Evolutionary conservation across 495 filamentous ascomycete species (phyloP).

Genomic region (Trichocladium uniseriatum): DNA sequence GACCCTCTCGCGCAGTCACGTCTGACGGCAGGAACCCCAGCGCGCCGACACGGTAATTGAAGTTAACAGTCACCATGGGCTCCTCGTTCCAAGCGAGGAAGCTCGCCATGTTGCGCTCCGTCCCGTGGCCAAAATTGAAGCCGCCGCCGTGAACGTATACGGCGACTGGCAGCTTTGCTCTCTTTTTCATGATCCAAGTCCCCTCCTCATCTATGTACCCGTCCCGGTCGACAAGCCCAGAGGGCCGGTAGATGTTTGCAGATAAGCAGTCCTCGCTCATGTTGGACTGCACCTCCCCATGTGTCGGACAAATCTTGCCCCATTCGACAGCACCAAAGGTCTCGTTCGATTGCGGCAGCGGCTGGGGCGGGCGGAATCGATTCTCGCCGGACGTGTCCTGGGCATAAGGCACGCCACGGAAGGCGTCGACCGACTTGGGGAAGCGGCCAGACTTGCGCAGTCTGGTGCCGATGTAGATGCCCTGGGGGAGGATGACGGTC

Average conservation of each 20-base stretch:
- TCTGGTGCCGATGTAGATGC: slow-evolving; percentile 43
- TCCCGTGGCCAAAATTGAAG: slow-evolving; percentile 40
- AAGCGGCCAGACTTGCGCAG: slow-evolving; percentile 28
- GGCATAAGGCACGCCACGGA: slow-evolving; percentile 54
- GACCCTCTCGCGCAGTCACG: slow-evolving; percentile 43
- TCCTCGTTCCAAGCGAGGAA: slow-evolving; percentile 46
- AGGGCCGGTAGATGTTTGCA: slow-evolving; percentile 40
- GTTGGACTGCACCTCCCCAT: slow-evolving; percentile 15
- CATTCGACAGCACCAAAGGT: slow-evolving; percentile 37
- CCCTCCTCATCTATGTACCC: neutral
- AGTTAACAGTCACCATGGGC: slow-evolving; percentile 50
- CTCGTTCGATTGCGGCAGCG: slow-evolving; percentile 18
- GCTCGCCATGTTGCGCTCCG: slow-evolving; percentile 39
- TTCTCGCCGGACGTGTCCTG: slow-evolving; percentile 45
- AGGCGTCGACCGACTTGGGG: slow-evolving; percentile 45
- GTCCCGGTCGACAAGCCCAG: slow-evolving; percentile 21
- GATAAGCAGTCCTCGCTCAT: slow-evolving; percentile 45
- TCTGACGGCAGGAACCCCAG: slow-evolving; percentile 57
- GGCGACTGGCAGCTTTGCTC: slow-evolving; percentile 45
- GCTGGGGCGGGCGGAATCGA: slow-evolving; percentile 46
- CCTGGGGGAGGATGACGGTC: slow-evolving; percentile 41
- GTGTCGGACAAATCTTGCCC: slow-evolving; percentile 36
- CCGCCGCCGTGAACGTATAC: slow-evolving; percentile 50
- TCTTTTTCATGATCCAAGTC: slow-evolving; percentile 9
- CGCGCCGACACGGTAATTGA: slow-evolving; percentile 60